phyloP scores from a whole-genome alignment of 73 alveolate species.

The Blepharisma stoltei region DNA sequence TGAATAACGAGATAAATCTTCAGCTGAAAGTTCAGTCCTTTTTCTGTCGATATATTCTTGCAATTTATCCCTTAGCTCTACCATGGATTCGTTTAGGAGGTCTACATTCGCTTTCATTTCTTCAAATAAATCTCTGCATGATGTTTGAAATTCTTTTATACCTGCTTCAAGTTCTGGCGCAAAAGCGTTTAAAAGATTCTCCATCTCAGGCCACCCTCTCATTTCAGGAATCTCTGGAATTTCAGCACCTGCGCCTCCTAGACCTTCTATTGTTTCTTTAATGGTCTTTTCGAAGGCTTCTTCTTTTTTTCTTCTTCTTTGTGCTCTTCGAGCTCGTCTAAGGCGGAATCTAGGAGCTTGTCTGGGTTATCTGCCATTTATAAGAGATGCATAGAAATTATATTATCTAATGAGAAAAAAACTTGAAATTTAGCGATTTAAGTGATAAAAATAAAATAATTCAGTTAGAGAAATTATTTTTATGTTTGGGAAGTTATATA shows the following conservation, averaged over 20 bases:
- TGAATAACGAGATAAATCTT: not conserved
- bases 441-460: too few species aligned
- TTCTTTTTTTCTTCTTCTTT: not conserved
- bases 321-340: conserved; percentile 14
- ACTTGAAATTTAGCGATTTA: too few species aligned
- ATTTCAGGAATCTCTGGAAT: too few species aligned
- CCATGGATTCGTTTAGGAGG: conserved; percentile 3
- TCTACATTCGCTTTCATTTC: not conserved
- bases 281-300: not conserved
- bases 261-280: not conserved
- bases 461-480: too few species aligned
- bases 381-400: too few species aligned
- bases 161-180: not conserved
- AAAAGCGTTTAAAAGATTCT: not conserved
- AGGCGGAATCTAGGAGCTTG: conserved; percentile 16
- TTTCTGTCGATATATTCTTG: not conserved
- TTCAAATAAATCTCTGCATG: not conserved
- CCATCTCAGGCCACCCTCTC: not conserved
- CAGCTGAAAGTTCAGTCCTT: not conserved
- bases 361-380: too few species aligned
- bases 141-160: not conserved
- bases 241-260: not conserved
- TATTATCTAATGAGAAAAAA: too few species aligned
- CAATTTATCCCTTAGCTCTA: conserved; percentile 7
- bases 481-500: too few species aligned